These are phyloP conservation scores for Plenodomus biglobosus DNA, from an alignment of 2,329 filamentous ascomycete species.

Conservation along the genomic window DNA sequence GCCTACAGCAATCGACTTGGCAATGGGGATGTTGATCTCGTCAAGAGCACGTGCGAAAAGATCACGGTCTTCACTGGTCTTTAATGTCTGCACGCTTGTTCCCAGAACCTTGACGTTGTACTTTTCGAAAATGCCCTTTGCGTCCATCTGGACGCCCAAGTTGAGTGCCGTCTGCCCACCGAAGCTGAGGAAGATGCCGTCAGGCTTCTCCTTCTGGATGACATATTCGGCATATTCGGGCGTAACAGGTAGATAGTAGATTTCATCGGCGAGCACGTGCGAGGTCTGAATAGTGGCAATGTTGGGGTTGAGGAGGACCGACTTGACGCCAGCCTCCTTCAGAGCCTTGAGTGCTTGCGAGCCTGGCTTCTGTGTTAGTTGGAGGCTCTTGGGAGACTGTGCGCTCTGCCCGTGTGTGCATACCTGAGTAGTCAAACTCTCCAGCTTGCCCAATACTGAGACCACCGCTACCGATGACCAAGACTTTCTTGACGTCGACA, in stretches of 20 bases:
- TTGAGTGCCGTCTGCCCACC: slow-evolving; percentile 97
- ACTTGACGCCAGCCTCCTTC: slow-evolving; percentile 89
- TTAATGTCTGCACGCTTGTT: slow-evolving; percentile 89
- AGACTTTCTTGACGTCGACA: slow-evolving; percentile 92
- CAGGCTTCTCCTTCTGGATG: slow-evolving; percentile 91
- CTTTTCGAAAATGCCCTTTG: slow-evolving; percentile 90
- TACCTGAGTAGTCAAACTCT: slow-evolving; percentile 98
- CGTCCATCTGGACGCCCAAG: slow-evolving; percentile 95
- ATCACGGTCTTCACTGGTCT: slow-evolving; percentile 94
- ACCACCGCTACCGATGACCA: slow-evolving; percentile 94
- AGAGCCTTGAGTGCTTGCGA: slow-evolving; percentile 95
- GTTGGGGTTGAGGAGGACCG: slow-evolving; percentile 95
- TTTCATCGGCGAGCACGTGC: slow-evolving; percentile 92
- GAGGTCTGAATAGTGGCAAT: slow-evolving; percentile 98
- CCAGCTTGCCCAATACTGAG: slow-evolving; percentile 96
- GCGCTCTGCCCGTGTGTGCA: slow-evolving; percentile 4
- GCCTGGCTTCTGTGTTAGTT: slow-evolving; percentile 56
- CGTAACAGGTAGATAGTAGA: slow-evolving; percentile 97
- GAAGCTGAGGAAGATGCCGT: slow-evolving; percentile 96
- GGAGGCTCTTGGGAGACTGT: background rate
- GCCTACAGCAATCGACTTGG: slow-evolving; percentile 88
- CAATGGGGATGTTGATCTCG: slow-evolving; percentile 96
- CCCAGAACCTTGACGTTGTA: slow-evolving; percentile 95
- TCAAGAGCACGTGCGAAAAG: slow-evolving; percentile 93
- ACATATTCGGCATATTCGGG: slow-evolving; percentile 97